Percentiles rank a stretch among this genome's conserved stretches.
These are phyloP conservation scores for Nectriaceae sp. DNA, from an alignment of 2,329 filamentous ascomycete genomes.

Conservation along the genomic window DNA sequence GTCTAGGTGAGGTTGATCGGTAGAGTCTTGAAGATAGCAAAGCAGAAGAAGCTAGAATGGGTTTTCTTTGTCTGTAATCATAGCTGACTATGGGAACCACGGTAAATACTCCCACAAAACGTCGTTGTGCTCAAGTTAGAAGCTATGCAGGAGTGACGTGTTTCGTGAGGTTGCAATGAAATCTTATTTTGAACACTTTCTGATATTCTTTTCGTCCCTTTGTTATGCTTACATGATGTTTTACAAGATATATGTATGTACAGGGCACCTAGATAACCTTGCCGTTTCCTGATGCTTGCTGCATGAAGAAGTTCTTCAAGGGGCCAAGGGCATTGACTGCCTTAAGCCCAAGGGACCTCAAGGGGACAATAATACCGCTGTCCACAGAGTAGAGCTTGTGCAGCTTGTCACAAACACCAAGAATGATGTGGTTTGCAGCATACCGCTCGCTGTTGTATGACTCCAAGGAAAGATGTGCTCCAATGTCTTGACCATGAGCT, in stretches of 20 bases:
- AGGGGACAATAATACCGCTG: slow-evolving; percentile 75
- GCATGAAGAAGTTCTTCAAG: slow-evolving; percentile 87
- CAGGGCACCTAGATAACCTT: slow-evolving; percentile 40
- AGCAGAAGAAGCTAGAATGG: slow-evolving; percentile 29
- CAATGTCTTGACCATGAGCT: slow-evolving; percentile 83
- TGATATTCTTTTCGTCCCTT: slow-evolving; percentile 1
- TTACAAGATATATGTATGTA: slow-evolving; percentile 14
- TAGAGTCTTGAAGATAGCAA: slow-evolving; percentile 39
- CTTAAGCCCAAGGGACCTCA: slow-evolving; percentile 75
- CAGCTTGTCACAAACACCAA: slow-evolving; percentile 84
- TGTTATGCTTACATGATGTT: slow-evolving; percentile 7
- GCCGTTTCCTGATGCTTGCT: slow-evolving; percentile 61
- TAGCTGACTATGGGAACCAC: slow-evolving; percentile 38
- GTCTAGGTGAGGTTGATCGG: slow-evolving; percentile 62
- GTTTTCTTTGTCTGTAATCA: slow-evolving; percentile 43
- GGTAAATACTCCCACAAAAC: slow-evolving; percentile 40
- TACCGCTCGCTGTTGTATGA: slow-evolving; percentile 81
- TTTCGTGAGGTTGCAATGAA: slow-evolving; percentile 27
- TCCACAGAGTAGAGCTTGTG: slow-evolving; percentile 89
- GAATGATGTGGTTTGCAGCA: slow-evolving; percentile 74
- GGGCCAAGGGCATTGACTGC: slow-evolving; percentile 74
- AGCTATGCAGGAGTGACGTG: slow-evolving; percentile 27
- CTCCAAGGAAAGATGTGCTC: slow-evolving; percentile 76
- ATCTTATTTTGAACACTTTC: slow-evolving; percentile 12
- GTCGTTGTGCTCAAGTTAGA: slow-evolving; percentile 30